These are phyloP conservation scores for Fagopyrum esculentum DNA, from an alignment of 148 eudicot species.

Conservation along the genomic window DNA sequence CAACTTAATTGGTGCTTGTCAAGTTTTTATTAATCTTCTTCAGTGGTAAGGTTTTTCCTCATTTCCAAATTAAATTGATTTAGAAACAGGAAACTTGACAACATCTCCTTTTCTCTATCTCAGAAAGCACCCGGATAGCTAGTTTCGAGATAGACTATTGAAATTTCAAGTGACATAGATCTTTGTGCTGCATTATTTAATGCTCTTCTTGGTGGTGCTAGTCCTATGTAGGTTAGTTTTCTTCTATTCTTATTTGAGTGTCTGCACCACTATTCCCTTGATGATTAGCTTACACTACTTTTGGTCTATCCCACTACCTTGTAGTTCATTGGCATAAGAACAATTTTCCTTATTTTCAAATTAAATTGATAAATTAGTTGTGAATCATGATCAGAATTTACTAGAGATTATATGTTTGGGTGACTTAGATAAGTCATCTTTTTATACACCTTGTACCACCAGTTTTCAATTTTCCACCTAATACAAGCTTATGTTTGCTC, in stretches of 20 bases:
- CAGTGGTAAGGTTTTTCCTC: slow-evolving; percentile 52
- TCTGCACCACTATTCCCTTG: slow-evolving; percentile 1
- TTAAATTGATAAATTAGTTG: not conserved
- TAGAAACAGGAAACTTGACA: no score
- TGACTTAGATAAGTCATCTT: not conserved
- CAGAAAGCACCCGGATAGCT: slow-evolving; percentile 53
- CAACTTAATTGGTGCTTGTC: slow-evolving; percentile 79
- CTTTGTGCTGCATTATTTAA: slow-evolving; percentile 84
- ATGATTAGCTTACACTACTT: not conserved
- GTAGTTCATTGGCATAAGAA: not conserved
- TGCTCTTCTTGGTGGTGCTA: slow-evolving; percentile 97
- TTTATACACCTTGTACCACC: not conserved
- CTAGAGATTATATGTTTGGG: not conserved
- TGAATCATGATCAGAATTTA: not conserved
- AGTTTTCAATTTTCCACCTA: not conserved
- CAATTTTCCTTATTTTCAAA: not conserved
- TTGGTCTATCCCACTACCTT: not conserved
- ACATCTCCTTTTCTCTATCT: no score
- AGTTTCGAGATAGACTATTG: slow-evolving; percentile 59
- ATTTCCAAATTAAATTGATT: no score
- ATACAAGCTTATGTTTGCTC: not conserved
- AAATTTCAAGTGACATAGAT: slow-evolving; percentile 72
- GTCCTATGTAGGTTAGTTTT: slow-evolving; percentile 81
- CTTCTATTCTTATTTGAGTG: slow-evolving; percentile 7
- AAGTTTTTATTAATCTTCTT: slow-evolving; percentile 89